phyloP scores from a whole-genome alignment of 179 eudicot genomes.

The Beta corolliflora region DNA sequence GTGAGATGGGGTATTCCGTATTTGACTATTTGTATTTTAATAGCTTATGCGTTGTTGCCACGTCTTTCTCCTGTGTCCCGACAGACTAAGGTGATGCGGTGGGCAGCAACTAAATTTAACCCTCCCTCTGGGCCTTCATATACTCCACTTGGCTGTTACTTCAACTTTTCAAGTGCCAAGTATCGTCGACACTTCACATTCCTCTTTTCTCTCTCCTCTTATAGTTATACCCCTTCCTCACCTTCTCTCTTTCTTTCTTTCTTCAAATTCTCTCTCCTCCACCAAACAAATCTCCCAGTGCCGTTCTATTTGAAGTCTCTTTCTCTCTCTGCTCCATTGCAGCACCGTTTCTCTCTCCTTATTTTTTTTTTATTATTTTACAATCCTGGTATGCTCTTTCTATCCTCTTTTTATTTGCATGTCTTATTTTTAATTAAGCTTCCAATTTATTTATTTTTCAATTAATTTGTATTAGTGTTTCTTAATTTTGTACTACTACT shows the following conservation, averaged over 20 bases:
- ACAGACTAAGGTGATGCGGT: background rate
- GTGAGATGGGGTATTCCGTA: no score
- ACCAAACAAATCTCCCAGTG: no score
- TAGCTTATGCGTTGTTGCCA: background rate
- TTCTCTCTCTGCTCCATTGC: background rate
- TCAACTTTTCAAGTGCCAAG: no score
- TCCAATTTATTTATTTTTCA: background rate
- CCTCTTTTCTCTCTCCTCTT: background rate
- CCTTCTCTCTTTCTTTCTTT: background rate
- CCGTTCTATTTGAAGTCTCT: background rate
- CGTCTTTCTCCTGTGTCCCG: background rate
- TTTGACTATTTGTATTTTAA: no score
- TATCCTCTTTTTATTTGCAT: background rate
- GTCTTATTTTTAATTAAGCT: background rate
- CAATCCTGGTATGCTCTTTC: conserved; percentile 10
- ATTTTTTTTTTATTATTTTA: no score
- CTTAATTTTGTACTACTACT: no score
- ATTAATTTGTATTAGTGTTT: no score
- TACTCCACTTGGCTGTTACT: no score
- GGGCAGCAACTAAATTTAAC: background rate
- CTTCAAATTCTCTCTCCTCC: background rate
- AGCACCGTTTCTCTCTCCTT: background rate
- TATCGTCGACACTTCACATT: background rate
- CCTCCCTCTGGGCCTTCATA: background rate
- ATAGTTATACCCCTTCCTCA: background rate